Base-by-base conservation (phyloP, 495 filamentous ascomycete species). In the Aspergillus hancockii region DNA sequence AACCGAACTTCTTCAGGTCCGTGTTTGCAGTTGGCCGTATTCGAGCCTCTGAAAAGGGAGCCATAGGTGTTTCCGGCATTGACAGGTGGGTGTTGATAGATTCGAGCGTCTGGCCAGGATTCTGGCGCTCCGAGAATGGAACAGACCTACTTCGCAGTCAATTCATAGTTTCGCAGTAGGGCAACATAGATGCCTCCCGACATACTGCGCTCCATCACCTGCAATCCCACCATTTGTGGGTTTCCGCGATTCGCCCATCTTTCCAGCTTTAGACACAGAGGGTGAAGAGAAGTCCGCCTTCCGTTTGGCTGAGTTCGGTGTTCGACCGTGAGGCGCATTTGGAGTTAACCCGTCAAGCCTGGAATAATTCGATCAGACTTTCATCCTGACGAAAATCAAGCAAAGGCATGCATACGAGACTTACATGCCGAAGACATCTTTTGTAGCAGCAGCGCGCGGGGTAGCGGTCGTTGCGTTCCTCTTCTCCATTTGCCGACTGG, bases 1-100 rank as follows among this genome's bases (percentile, higher is more conserved):
- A 98, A 9, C 84, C 85, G 53, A 97, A 89, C 67, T 96, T 97
- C 67, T 90, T 92, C 52, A 89, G 78, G 64, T 98, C 94, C 3
- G 88, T 90, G 60, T 90, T 89, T 16, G 89, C 87, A 2, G 84
- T 90, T 5, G 94, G 81, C 67, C 86, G 90, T 71, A 97, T 87
- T 14, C 94, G 89, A 4, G 91, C 65, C 67, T 94, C 90, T 3
- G 82, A 61, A 60, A 83, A 87, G 1, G 91, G 90, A 21, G 85
- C 87, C 46, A 88, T 82, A 0, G 89, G 90, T 0, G 86, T 78
- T 58, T 91, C 88, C n/a, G 88, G 74, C 8, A 79, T 68, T 14
- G 82, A 74, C 16, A 97, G 77, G 50, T 95, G 86, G 9, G 83
- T 77, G 68, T 97, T 97, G 59, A 98, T 78, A 21, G 89, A 84